Conservation (phyloP, 305 asterid species). For the Fraxinus albicans region DNA sequence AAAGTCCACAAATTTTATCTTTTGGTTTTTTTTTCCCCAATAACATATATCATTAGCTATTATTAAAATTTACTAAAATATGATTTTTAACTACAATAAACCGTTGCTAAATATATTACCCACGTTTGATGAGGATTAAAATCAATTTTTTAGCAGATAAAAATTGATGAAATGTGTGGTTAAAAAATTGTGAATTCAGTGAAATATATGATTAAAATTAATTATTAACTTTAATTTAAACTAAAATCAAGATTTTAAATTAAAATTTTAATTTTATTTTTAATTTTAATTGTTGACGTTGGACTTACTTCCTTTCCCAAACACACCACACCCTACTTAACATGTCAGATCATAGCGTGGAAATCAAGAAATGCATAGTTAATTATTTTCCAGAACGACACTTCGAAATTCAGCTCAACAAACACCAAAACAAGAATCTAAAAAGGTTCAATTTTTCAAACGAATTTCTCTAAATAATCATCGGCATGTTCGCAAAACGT, state of each 20-base stretch:
- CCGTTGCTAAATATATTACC: background rate
- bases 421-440: background rate
- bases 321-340: background rate
- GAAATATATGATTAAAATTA: no score
- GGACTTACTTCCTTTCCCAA: background rate
- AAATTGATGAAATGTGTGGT: background rate
- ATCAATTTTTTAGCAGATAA: background rate
- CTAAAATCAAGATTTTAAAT: background rate
- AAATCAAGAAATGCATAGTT: constrained; percentile 26
- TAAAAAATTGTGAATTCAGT: no score
- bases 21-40: no score
- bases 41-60: no score
- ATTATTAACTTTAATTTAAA: no score
- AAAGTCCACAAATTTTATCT: no score
- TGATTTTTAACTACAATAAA: no score
- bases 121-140: background rate
- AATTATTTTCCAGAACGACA: background rate
- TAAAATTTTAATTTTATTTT: no score
- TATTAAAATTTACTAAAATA: no score
- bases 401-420: constrained; percentile 22
- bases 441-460: constrained; percentile 14
- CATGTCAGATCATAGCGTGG: constrained; percentile 25
- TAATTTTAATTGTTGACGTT: background rate
- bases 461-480: background rate
- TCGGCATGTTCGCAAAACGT: constrained; percentile 63